Conservation (phyloP, 495 filamentous ascomycete genomes). For the Symbiotaphrina buchneri region DNA sequence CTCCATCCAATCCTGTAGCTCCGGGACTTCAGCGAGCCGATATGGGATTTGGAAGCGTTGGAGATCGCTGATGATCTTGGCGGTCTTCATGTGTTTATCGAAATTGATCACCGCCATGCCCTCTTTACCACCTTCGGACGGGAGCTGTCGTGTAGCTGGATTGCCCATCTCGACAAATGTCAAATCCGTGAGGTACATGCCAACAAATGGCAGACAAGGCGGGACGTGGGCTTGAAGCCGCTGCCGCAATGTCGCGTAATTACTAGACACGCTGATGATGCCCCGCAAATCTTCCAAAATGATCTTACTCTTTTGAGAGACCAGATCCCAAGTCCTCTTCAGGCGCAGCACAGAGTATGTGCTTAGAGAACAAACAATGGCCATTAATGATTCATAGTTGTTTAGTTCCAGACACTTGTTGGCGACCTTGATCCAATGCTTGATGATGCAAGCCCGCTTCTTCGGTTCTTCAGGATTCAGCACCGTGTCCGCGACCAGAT, state of each 20-base stretch:
- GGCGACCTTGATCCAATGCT: constrained; percentile 96
- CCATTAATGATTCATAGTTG: constrained; percentile 95
- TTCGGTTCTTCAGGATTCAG: constrained; percentile 70
- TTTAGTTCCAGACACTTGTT: constrained; percentile 69
- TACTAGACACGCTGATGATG: constrained; percentile 73
- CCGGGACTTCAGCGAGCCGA: constrained; percentile 58
- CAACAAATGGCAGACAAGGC: constrained; percentile 90
- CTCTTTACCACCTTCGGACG: constrained; percentile 21
- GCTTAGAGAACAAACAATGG: constrained; percentile 83
- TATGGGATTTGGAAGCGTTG: constrained; percentile 97
- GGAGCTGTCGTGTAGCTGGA: constrained; percentile 45
- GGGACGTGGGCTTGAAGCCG: constrained; percentile 74
- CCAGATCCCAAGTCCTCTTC: constrained; percentile 78
- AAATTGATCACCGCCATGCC: constrained; percentile 82
- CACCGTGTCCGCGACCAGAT: constrained; percentile 90
- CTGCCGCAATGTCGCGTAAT: constrained; percentile 76
- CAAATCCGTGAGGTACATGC: constrained; percentile 81
- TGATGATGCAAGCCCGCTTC: constrained; percentile 75
- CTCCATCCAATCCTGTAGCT: constrained; percentile 88
- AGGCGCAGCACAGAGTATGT: constrained; percentile 82
- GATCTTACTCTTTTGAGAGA: constrained; percentile 67
- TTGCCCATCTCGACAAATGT: constrained; percentile 88
- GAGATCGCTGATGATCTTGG: constrained; percentile 83
- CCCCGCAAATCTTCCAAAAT: constrained; percentile 53
- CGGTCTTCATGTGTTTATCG: constrained; percentile 89